Conservation (phyloP, 108 stramenopile genomes). For the Mediolabrus comicus region DNA sequence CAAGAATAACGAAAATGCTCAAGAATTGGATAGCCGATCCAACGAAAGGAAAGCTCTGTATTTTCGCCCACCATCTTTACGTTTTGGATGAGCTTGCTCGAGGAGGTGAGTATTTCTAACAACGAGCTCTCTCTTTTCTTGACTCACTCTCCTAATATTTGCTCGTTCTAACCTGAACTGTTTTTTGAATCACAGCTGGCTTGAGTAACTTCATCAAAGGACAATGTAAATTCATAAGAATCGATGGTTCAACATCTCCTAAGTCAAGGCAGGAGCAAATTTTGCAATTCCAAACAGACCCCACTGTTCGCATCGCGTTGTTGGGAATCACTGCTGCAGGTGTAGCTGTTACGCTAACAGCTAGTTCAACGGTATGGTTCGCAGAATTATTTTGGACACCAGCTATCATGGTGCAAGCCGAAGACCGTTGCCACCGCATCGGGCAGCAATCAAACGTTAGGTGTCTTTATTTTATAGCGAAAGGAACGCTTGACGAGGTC, state of each 20-base stretch:
- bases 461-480: slow-evolving; percentile 88
- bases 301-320: slow-evolving; percentile 80
- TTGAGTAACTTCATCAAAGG: slow-evolving; percentile 45
- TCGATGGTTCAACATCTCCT: slow-evolving; percentile 90
- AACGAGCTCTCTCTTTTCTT: not conserved
- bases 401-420: slow-evolving; percentile 96
- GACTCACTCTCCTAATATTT: not conserved
- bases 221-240: slow-evolving; percentile 75
- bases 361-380: slow-evolving; percentile 95
- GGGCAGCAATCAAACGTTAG: slow-evolving; percentile 89
- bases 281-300: slow-evolving; percentile 86
- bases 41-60: slow-evolving; percentile 87
- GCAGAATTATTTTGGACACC: slow-evolving; percentile 98
- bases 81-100: slow-evolving; percentile 83
- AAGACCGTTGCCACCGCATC: slow-evolving; percentile 95
- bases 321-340: slow-evolving; percentile 97
- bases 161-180: not conserved
- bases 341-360: slow-evolving; percentile 96
- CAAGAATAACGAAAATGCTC: slow-evolving; percentile 63
- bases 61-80: slow-evolving; percentile 95
- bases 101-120: slow-evolving; percentile 11
- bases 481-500: slow-evolving; percentile 84
- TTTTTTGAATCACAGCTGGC: slow-evolving; percentile 7
- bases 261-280: slow-evolving; percentile 92
- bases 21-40: slow-evolving; percentile 72